A percentile compares a stretch with the other conserved stretches of the same genome.
phyloP scores from a whole-genome alignment of 768 basidiomycete species.

The Lactarius tabidus region DNA sequence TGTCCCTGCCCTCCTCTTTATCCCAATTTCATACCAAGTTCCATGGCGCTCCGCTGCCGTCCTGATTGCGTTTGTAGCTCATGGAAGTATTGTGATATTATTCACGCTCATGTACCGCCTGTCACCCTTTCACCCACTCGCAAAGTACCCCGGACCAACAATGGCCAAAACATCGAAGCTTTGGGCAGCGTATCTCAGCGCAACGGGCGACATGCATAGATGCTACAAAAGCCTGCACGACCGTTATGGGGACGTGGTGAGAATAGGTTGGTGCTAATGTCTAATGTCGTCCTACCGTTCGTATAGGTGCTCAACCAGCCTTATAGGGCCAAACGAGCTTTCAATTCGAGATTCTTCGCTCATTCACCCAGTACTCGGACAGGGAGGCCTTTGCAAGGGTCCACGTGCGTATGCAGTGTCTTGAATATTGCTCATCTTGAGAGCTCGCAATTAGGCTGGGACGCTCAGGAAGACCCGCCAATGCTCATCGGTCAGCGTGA shows the following conservation, averaged over 20 bases:
- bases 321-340: conserved; percentile 30
- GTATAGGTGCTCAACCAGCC: no score
- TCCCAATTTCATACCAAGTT: not conserved
- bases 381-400: conserved; percentile 41
- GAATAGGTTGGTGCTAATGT: conserved; percentile 27
- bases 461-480: not conserved
- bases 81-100: not conserved
- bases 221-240: conserved; percentile 34
- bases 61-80: not conserved
- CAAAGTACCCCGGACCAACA: conserved; percentile 36
- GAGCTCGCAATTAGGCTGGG: not conserved
- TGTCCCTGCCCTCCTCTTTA: not conserved
- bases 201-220: conserved; percentile 32
- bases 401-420: conserved; percentile 30
- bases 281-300: no score
- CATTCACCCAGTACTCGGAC: conserved; percentile 36
- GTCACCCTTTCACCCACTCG: conserved; percentile 9
- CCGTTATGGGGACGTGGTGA: conserved; percentile 36
- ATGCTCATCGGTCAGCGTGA: not conserved
- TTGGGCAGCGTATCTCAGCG: conserved; percentile 26
- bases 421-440: not conserved
- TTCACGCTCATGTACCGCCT: not conserved
- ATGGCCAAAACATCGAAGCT: conserved; percentile 32
- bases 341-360: conserved; percentile 33
- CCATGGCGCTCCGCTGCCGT: not conserved